A percentile compares a stretch with the other conserved stretches of the same genome.
These are phyloP conservation scores for Fremontodendron californicum DNA, from an alignment of 345 rosid species.

Conservation along the genomic window DNA sequence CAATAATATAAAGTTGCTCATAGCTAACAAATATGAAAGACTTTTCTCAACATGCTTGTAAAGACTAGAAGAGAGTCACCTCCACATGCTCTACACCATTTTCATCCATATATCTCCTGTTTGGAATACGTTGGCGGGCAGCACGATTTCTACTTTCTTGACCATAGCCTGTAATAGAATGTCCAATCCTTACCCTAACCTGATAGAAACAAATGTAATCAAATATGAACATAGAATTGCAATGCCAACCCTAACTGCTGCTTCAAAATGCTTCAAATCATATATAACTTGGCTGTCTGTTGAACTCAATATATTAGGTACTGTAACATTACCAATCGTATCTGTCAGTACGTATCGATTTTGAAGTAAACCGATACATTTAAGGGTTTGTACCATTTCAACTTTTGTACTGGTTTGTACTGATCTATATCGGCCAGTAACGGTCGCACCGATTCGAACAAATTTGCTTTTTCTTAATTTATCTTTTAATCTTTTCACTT, in stretches of 20 bases:
- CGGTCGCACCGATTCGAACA: too few species aligned
- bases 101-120: slow-evolving; percentile 71
- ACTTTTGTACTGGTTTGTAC: too few species aligned
- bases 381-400: too few species aligned
- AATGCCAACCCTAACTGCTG: not conserved
- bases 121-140: slow-evolving; percentile 88
- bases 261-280: not conserved
- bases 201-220: slow-evolving; percentile 29
- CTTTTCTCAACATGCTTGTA: not conserved
- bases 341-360: too few species aligned
- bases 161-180: slow-evolving; percentile 89
- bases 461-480: too few species aligned
- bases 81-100: slow-evolving; percentile 85
- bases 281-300: not conserved
- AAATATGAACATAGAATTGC: slow-evolving; percentile 1
- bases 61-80: slow-evolving; percentile 40
- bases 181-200: slow-evolving; percentile 92
- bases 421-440: too few species aligned
- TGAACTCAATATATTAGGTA: too few species aligned
- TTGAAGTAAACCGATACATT: too few species aligned
- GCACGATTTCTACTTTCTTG: slow-evolving; percentile 93
- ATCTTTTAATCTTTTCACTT: too few species aligned
- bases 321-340: too few species aligned
- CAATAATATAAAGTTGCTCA: not conserved
- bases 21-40: not conserved